Percentiles rank a stretch among this genome's conserved stretches.
Evolutionary conservation across 768 basidiomycete genomes (phyloP).

Genomic region (Kwoniella shandongensis): DNA sequence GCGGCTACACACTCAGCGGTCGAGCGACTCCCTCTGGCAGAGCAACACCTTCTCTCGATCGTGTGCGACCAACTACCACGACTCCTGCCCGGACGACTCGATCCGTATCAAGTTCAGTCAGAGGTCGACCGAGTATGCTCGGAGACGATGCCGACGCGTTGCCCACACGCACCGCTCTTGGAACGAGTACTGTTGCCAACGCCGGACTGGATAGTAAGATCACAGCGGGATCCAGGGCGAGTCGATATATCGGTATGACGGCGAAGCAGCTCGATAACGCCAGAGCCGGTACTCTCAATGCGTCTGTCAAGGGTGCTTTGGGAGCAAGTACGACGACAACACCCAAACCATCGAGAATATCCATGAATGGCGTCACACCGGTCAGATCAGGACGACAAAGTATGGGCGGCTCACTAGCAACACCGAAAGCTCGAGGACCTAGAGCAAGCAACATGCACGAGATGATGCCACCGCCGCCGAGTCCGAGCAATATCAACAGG

Average conservation of each 20-base stretch:
- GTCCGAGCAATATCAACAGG: conserved; percentile 53
- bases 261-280: conserved; percentile 69
- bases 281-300: conserved; percentile 37
- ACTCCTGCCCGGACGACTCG: conserved; percentile 5
- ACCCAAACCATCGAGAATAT: conserved; percentile 44
- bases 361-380: conserved; percentile 38
- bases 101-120: background rate
- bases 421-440: conserved; percentile 25
- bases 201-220: conserved; percentile 56
- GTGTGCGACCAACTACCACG: conserved; percentile 27
- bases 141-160: conserved; percentile 24
- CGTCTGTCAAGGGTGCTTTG: conserved; percentile 27
- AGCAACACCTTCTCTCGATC: conserved; percentile 37
- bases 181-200: conserved; percentile 40
- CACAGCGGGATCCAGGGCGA: conserved; percentile 79
- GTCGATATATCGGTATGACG: conserved; percentile 79
- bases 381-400: conserved; percentile 21
- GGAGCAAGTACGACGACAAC: conserved; percentile 29
- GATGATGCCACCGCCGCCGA: conserved; percentile 50
- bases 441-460: conserved; percentile 31
- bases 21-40: conserved; percentile 56
- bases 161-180: conserved; percentile 26
- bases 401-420: conserved; percentile 27
- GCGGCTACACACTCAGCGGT: conserved; percentile 50
- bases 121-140: background rate